Evolutionary conservation across 2,329 filamentous ascomycete genomes (phyloP), one percentile per base, ranked within the genome.

Genomic region (Colletotrichum musicola): DNA sequence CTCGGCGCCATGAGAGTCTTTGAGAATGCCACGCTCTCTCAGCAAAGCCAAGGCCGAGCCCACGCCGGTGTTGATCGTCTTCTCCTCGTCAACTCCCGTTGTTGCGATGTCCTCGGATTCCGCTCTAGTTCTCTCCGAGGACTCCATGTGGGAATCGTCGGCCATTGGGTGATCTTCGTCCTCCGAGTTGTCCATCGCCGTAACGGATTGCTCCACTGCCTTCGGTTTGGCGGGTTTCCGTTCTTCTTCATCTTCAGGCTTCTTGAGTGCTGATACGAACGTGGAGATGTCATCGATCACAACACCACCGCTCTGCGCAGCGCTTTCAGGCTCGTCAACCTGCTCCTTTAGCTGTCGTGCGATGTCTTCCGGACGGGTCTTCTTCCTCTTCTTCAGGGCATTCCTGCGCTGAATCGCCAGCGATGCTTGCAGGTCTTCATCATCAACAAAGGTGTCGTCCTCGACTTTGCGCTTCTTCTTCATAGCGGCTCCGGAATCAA

Each of bases 251-350:
- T 85, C 84, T 20, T 84, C 86, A 14, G 91, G 89, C 67, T 91
- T 92, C 76, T 91, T 92, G 63, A 99, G 81, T 62, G 94, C 94
- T 27, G 94, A 92, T 35, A 99, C 92, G 74, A 99, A 99, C 74
- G 97, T 95, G 0, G 94, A 94, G 0, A 95, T 97, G 77, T 98
- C 96, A 69, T 98, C 95, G 65, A 99, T 95, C n/a, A 98, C 88
- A 1, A 99, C 84, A 1, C 94, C 95, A 35, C 81, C 82, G 27
- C 76, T 78, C 6, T 75, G 74, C 2, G 83, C 84, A 40, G 82
- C 82, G 58, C 87, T 84, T 49, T 85, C 84, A 10, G 80, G 76
- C 4, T 88, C 83, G 0, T 86, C 82, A 25, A 86, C 86, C 57
- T 91, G 89, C 35, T 90, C 87, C 20, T 89, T 90, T 46, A 99